Conservation (phyloP, 768 basidiomycete species). For the Postia placenta region DNA sequence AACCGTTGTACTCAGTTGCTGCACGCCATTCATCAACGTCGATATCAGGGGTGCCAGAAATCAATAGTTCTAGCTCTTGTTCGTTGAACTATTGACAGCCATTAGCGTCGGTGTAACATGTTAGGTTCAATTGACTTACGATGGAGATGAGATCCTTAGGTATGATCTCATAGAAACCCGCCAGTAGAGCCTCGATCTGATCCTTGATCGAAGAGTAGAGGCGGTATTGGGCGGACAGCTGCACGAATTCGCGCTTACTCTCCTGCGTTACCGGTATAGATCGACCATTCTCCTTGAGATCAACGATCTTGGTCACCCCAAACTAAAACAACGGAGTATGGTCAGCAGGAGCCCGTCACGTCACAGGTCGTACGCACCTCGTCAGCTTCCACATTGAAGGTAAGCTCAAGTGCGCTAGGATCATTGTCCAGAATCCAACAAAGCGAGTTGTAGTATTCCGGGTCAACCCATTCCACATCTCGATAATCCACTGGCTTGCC, state of each 20-base stretch:
- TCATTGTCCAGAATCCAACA: slow-evolving; percentile 99
- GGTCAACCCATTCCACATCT: slow-evolving; percentile 97
- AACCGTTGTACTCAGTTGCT: slow-evolving; percentile 88
- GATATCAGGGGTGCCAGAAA: slow-evolving; percentile 97
- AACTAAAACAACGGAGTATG: too few relatives aligned
- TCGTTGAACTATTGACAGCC: slow-evolving; percentile 70
- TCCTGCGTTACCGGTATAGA: slow-evolving; percentile 87
- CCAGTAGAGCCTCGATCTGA: slow-evolving; percentile 85
- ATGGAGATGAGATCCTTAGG: slow-evolving; percentile 94
- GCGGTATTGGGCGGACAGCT: slow-evolving; percentile 90
- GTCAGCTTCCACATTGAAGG: slow-evolving; percentile 93
- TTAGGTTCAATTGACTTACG: slow-evolving; percentile 41
- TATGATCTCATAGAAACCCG: slow-evolving; percentile 96
- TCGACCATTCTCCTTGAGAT: slow-evolving; percentile 83
- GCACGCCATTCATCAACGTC: slow-evolving; percentile 97
- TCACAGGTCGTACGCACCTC: slow-evolving; percentile 77
- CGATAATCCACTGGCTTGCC: slow-evolving; percentile 92
- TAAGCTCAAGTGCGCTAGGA: slow-evolving; percentile 78
- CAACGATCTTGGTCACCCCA: slow-evolving; percentile 82
- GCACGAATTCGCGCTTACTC: slow-evolving; percentile 95
- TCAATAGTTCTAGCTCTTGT: slow-evolving; percentile 88
- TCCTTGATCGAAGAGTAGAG: slow-evolving; percentile 92
- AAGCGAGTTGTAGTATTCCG: slow-evolving; percentile 96
- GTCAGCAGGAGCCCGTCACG: not conserved
- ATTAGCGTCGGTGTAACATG: slow-evolving; percentile 9